Evolutionary conservation across 2,329 filamentous ascomycete genomes (phyloP).

Genomic region (Pezicula carpinea): DNA sequence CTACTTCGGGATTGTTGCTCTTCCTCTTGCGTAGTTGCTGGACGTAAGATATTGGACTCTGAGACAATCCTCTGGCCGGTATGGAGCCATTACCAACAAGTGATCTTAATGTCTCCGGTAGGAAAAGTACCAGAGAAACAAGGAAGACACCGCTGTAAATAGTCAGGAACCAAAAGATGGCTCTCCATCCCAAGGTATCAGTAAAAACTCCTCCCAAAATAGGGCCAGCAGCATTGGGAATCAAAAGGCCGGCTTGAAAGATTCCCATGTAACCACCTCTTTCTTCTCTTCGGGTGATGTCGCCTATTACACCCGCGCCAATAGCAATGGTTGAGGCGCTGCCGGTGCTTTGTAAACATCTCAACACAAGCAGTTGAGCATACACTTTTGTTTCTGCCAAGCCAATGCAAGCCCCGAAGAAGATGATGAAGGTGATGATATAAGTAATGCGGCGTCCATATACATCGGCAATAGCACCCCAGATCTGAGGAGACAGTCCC

Average conservation of each 20-base stretch:
- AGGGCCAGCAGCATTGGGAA: conserved; percentile 40
- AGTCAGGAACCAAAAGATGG: conserved; percentile 47
- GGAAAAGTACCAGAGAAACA: conserved; percentile 24
- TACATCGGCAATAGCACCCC: conserved; percentile 40
- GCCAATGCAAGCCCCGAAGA: conserved; percentile 40
- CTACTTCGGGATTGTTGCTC: background rate
- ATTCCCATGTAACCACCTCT: conserved; percentile 61
- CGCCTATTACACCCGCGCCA: conserved; percentile 54
- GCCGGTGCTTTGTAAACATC: conserved; percentile 52
- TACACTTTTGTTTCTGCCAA: conserved; percentile 38
- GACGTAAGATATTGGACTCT: background rate
- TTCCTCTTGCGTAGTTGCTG: background rate
- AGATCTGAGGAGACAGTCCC: conserved; percentile 49
- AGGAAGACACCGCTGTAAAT: conserved; percentile 33
- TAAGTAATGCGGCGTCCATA: conserved; percentile 50
- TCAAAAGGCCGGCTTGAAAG: conserved; percentile 31
- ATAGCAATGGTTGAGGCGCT: conserved; percentile 56
- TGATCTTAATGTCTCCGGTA: conserved; percentile 21
- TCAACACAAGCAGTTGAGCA: conserved; percentile 42
- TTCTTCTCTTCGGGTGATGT: conserved; percentile 57
- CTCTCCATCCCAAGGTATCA: conserved; percentile 40
- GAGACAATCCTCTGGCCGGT: background rate
- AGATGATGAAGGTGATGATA: conserved; percentile 41
- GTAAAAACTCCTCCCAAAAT: conserved; percentile 43
- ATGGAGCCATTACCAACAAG: conserved; percentile 22